Base-by-base conservation (phyloP, 1,284 basidiomycete genomes). In the Leccinum fallax region DNA sequence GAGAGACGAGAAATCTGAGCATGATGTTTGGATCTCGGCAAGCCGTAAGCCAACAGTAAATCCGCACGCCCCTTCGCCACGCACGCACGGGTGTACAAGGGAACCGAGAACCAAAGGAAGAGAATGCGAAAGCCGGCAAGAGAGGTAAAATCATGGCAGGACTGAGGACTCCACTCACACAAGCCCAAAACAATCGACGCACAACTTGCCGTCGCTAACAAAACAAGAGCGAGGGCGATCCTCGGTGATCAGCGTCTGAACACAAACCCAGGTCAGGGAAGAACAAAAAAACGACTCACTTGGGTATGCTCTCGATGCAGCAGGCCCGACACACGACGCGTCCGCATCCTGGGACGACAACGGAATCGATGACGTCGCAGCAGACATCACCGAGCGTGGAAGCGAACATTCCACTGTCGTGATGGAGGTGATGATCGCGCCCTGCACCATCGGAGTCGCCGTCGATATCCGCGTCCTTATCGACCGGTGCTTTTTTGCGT, bases 171-270 rank as follows among this genome's bases (percentile, higher is more conserved):
- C 19, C 43, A 19, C 5, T 51, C 26, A 72, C 40, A 72, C 63
- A 13, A 65, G 52, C 24, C 68, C 66, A 51, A 75, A 74, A 55
- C 71, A 72, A 53, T 72, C 71, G 40, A 74, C 51, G 38, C 71
- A 72, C 58, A 76, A 19, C 55, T 74, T 74, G 36, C 74, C 71
- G 49, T 76, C 73, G 40, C 71, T 72, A 53, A 21, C 5, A 48
- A 46, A 46, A 11, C n/a, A 46, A 46, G 10, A 10, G 16, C 10
- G 19, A 46, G 19, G 43, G 10, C 10, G 43, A 19, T 46, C 19
- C 43, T 46, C 43, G 43, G 43, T 10, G 48, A 58, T 70, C 61
- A 63, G 62, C 58, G 16, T 36, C 38, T 43, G 24, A 46, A 46
- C 43, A 43, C 40, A 58, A 43, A 51, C 16, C 30, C 10, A 38